Evolutionary conservation across 2,329 filamentous ascomycete genomes (phyloP), one percentile per base, ranked within the genome.

Genomic region (Claviceps purpurea): DNA sequence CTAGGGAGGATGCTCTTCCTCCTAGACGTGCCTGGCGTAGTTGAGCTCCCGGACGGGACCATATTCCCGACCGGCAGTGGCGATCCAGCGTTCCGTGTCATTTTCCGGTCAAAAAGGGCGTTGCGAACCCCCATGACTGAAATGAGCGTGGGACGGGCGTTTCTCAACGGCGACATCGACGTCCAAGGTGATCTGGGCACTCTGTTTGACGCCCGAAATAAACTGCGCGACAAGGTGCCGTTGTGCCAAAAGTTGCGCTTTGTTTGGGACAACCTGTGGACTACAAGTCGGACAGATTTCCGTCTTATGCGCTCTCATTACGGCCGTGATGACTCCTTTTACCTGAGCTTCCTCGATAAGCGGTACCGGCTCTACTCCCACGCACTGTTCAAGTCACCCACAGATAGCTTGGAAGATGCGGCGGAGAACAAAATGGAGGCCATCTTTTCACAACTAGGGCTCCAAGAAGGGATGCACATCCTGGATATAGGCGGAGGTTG

Each of bases 111-210:
- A 7, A n/a, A 50, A 11, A 40, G 18, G 41, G 41, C 49, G n/a
- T 8, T 50, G 41, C 20, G 18, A 26, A 30, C 37, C 6, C 49
- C 49, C 30, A 50, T 50, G 49, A 45, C 42, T 1, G 50, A 49
- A 20, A 39, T 52, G 13, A 39, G 22, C 3, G 38, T 52, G 13
- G 45, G 45, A 18, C 50, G 45, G 14, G 50, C 50, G 13, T 52
- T 52, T 30, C 34, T 52, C 26, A n/a, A 44, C 30, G 45, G 50
- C 3, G 45, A 52, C 18, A 52, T 52, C 30, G 50, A 52, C 45
- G 34, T 50, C 41, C 34, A 50, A 30, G 49, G 49, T 5, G 45
- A 52, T 16, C n/a, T 49, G 24, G 26, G 18, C 7, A 16, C 18
- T 3, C 50, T 52, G 4, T 52, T 52, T 26, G 39, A 41, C 45